Conservation (phyloP, 768 basidiomycete genomes). For the Panaeolus cyanescens region DNA sequence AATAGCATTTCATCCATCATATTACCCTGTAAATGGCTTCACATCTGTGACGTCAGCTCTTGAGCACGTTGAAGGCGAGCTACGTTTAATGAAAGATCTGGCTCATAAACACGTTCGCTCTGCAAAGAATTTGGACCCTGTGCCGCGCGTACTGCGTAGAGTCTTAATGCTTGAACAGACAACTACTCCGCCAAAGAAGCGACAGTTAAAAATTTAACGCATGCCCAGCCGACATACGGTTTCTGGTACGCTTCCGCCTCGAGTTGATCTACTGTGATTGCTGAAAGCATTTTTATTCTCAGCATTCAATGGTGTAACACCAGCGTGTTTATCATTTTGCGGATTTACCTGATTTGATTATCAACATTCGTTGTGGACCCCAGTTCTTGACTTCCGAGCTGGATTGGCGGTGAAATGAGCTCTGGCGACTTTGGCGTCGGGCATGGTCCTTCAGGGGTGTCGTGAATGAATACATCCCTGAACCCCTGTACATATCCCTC, state of each 20-base stretch:
- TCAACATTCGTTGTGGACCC: background rate
- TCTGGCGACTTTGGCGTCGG: background rate
- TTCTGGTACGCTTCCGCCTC: background rate
- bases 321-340: background rate
- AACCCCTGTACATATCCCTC: background rate
- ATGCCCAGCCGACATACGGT: background rate
- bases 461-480: background rate
- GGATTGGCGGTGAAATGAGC: background rate
- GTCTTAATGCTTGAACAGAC: background rate
- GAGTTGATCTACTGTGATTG: background rate
- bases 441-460: background rate
- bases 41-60: background rate
- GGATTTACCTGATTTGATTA: slow-evolving; percentile 2
- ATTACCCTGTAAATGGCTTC: background rate
- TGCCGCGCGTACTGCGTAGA: background rate
- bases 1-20: background rate
- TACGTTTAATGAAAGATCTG: background rate
- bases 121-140: background rate
- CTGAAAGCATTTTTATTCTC: background rate
- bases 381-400: background rate
- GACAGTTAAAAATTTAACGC: background rate
- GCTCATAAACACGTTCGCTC: background rate
- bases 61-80: background rate
- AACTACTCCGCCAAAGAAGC: background rate
- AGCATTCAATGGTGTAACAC: background rate